A percentile compares a stretch with the other conserved stretches of the same genome.
Conservation (phyloP, 257 asterid genomes). For the Ophiorrhiza pumila region DNA sequence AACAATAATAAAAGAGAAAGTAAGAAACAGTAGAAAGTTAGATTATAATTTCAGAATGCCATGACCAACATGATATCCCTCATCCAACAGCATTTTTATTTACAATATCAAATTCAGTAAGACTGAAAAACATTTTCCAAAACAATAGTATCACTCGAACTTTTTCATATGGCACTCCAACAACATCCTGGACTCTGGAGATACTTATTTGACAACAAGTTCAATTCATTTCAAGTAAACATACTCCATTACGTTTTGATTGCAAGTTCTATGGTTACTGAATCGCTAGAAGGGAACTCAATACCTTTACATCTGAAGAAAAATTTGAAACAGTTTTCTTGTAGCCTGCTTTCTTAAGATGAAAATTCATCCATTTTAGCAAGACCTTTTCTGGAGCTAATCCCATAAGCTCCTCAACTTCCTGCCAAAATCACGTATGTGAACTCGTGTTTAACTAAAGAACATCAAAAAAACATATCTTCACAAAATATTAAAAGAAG, state of each 20-base stretch:
- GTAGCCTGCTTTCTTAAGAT: constrained; percentile 91
- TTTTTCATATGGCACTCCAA: neutral
- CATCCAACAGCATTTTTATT: neutral
- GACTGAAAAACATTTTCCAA: neutral
- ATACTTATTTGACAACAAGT: neutral
- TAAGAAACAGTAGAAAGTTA: constrained; percentile 5
- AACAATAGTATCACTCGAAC: neutral
- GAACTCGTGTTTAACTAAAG: neutral
- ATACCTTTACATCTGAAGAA: constrained; percentile 89
- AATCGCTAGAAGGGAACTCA: constrained; percentile 10
- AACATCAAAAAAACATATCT: constrained; percentile 4
- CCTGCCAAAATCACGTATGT: constrained; percentile 38
- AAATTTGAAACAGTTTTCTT: constrained; percentile 76
- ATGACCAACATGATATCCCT: neutral
- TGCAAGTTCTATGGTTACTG: neutral
- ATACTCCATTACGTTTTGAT: too few relatives aligned
- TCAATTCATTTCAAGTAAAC: too few relatives aligned
- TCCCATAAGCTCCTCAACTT: constrained; percentile 93
- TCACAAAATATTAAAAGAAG: constrained; percentile 15
- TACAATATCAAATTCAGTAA: neutral
- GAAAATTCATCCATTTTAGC: constrained; percentile 96
- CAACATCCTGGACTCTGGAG: neutral
- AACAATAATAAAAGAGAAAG: neutral
- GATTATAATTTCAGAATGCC: neutral
- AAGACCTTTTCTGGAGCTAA: constrained; percentile 96